These are phyloP conservation scores for Xanthoconium stramineum DNA, from an alignment of 768 basidiomycete genomes.

Conservation along the genomic window DNA sequence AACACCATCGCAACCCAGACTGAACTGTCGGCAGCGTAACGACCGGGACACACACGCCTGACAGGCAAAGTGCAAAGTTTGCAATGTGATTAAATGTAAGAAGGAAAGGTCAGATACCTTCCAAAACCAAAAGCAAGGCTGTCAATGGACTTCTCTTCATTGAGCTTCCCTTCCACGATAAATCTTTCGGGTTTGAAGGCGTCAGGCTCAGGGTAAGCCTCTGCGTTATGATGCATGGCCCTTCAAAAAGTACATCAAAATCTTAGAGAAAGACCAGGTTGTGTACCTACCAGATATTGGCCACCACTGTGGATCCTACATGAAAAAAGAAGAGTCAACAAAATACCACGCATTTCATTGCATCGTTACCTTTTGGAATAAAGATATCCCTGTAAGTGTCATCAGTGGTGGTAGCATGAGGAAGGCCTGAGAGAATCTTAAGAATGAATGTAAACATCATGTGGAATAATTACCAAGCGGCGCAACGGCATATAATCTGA, in stretches of 20 bases:
- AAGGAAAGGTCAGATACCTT: too few relatives aligned
- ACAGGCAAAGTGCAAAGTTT: neutral
- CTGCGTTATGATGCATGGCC: constrained; percentile 13
- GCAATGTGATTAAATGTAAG: too few relatives aligned
- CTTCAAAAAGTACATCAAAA: constrained; percentile 4
- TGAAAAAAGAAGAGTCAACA: neutral
- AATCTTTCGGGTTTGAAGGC: constrained; percentile 34
- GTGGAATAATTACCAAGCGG: constrained; percentile 21
- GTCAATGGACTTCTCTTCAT: neutral
- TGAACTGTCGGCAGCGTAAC: constrained; percentile 26
- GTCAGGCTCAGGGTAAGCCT: constrained; percentile 17
- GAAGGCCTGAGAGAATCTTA: constrained; percentile 6
- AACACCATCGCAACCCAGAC: constrained; percentile 31
- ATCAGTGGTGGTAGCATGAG: constrained; percentile 18
- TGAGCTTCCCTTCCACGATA: constrained; percentile 14
- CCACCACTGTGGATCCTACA: constrained; percentile 18
- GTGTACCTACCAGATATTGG: constrained; percentile 19
- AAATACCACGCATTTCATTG: too few relatives aligned
- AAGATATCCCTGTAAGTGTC: constrained; percentile 19
- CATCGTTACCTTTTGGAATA: constrained; percentile 25
- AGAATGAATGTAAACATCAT: neutral
- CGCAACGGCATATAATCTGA: too few relatives aligned
- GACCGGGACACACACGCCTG: constrained; percentile 33
- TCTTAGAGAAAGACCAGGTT: neutral
- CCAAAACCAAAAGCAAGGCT: constrained; percentile 23